A percentile compares a stretch with the other conserved stretches of the same genome.
These are phyloP conservation scores for Citrus maxima DNA, from an alignment of 345 rosid species.

Conservation along the genomic window DNA sequence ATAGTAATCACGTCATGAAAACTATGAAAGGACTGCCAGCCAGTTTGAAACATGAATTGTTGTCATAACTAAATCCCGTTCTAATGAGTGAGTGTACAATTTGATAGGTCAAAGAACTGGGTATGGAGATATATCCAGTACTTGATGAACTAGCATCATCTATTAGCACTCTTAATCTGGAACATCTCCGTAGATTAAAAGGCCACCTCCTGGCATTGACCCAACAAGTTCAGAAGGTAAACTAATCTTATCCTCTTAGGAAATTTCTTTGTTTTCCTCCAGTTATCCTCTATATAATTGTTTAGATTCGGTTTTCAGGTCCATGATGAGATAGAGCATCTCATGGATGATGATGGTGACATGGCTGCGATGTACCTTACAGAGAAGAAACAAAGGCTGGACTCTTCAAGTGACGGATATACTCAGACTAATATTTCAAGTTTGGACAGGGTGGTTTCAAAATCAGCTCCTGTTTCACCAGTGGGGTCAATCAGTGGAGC, in stretches of 20 bases:
- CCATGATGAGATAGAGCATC: constrained; percentile 89
- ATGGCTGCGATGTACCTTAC: constrained; percentile 99
- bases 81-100: constrained; percentile 4
- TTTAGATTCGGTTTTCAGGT: constrained; percentile 51
- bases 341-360: constrained; percentile 97
- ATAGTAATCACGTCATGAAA: not conserved
- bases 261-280: not conserved
- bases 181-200: constrained; percentile 84
- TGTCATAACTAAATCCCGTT: not conserved
- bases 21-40: not conserved
- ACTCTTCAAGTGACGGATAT: constrained; percentile 44
- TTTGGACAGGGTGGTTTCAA: constrained; percentile 40
- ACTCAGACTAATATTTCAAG: constrained; percentile 34
- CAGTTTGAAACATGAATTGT: not conserved
- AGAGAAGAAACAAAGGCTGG: constrained; percentile 74
- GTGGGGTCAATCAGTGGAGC: constrained; percentile 48
- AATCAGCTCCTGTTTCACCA: constrained; percentile 89
- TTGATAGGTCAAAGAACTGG: constrained; percentile 79
- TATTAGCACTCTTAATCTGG: constrained; percentile 82
- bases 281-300: constrained; percentile 15
- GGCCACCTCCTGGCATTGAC: constrained; percentile 88
- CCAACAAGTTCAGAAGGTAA: constrained; percentile 95
- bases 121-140: constrained; percentile 82
- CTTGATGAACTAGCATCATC: constrained; percentile 85
- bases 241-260: constrained; percentile 1